Evolutionary conservation across 2,329 filamentous ascomycete genomes (phyloP).

Genomic region (Drechslera avenae): DNA sequence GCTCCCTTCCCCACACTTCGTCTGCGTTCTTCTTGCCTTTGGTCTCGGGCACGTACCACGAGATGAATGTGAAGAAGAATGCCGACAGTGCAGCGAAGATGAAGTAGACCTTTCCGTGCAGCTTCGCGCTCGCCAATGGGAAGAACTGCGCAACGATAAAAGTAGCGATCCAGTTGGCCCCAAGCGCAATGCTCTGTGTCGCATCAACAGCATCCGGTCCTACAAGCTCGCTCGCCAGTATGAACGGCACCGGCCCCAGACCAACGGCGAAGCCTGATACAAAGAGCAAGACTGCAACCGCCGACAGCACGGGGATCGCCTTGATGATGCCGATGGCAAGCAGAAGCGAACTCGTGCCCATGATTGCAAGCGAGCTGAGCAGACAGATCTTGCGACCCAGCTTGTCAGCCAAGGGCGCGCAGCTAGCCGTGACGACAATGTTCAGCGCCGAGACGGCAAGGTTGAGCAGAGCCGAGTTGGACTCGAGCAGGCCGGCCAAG

Average conservation of each 20-base stretch:
- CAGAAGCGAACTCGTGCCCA: slow-evolving; percentile 76
- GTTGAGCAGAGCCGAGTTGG: slow-evolving; percentile 81
- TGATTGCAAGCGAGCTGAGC: slow-evolving; percentile 79
- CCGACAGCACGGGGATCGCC: slow-evolving; percentile 74
- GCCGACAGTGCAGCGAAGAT: slow-evolving; percentile 80
- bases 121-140: slow-evolving; percentile 76
- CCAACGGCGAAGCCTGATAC: slow-evolving; percentile 90
- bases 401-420: slow-evolving; percentile 83
- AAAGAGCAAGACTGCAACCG: slow-evolving; percentile 80
- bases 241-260: slow-evolving; percentile 92
- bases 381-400: slow-evolving; percentile 88
- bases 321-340: slow-evolving; percentile 81
- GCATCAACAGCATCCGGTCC: slow-evolving; percentile 88
- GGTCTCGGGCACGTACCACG: slow-evolving; percentile 80
- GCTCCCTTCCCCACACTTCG: slow-evolving; percentile 83
- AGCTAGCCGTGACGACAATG: slow-evolving; percentile 78
- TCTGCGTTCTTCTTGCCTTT: slow-evolving; percentile 81
- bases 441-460: slow-evolving; percentile 88
- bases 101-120: slow-evolving; percentile 89
- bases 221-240: slow-evolving; percentile 89
- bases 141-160: slow-evolving; percentile 96
- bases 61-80: slow-evolving; percentile 73
- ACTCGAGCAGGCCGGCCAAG: slow-evolving; percentile 77
- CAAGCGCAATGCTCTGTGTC: slow-evolving; percentile 85
- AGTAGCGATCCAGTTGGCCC: slow-evolving; percentile 86